phyloP scores from a whole-genome alignment of 1,284 basidiomycete species.

The Sporisorium iseilematis-ciliati region DNA sequence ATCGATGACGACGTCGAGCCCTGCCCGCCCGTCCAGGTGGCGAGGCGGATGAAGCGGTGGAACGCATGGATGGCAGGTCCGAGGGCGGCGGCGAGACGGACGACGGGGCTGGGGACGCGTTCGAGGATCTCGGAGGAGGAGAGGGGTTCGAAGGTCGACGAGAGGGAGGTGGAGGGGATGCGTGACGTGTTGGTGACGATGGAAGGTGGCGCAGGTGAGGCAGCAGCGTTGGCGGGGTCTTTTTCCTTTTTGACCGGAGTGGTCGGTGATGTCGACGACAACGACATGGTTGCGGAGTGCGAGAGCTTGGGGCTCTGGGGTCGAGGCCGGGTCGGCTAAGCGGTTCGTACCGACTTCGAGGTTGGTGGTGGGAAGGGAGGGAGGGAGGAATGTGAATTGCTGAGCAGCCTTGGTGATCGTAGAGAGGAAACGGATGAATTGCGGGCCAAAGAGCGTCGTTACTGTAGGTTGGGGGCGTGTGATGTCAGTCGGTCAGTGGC shows the following conservation, averaged over 20 bases:
- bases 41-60: conserved; percentile 57
- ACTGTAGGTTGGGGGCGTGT: not conserved
- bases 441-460: not conserved
- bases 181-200: conserved; percentile 38
- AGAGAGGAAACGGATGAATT: not conserved
- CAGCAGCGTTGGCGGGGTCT: not conserved
- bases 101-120: conserved; percentile 51
- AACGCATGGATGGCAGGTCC: conserved; percentile 53
- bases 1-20: conserved; percentile 51
- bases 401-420: not conserved
- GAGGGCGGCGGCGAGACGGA: conserved; percentile 49
- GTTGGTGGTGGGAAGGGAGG: not conserved
- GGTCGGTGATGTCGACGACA: conserved; percentile 26
- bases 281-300: conserved; percentile 15
- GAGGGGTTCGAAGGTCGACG: conserved; percentile 42
- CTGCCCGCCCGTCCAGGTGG: conserved; percentile 65
- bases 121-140: conserved; percentile 55
- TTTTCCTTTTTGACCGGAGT: conserved; percentile 36
- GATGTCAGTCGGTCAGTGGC: conserved; percentile 18
- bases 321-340: conserved; percentile 2
- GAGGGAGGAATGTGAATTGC: not conserved
- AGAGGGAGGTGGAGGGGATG: conserved; percentile 44
- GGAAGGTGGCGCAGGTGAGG: conserved; percentile 24
- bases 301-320: too few relatives aligned
- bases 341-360: not conserved